These are phyloP conservation scores for Bremia lactucae DNA, from an alignment of 352 stramenopile genomes.

Conservation along the genomic window DNA sequence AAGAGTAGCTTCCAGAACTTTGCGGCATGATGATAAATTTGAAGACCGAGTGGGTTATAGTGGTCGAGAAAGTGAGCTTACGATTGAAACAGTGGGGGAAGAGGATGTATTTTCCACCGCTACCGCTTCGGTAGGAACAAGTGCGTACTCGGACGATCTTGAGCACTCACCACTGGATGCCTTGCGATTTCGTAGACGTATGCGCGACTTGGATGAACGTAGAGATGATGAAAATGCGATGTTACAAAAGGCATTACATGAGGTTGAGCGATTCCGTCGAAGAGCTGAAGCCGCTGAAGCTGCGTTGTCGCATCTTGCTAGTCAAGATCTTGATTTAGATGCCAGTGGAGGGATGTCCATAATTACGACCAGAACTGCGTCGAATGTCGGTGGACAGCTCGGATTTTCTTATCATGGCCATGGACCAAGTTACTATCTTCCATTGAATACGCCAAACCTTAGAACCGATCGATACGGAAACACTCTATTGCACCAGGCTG, in stretches of 20 bases:
- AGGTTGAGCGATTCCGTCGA: conserved; percentile 44
- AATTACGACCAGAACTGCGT: conserved; percentile 8
- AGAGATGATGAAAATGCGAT: conserved; percentile 21
- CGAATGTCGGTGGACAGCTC: conserved; percentile 1
- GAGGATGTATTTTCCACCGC: conserved; percentile 24
- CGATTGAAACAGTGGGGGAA: conserved; percentile 21
- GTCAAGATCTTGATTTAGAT: conserved; percentile 5
- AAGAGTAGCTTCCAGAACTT: conserved; percentile 5
- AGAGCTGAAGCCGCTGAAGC: conserved; percentile 55
- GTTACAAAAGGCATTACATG: conserved; percentile 36
- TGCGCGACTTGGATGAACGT: conserved; percentile 8
- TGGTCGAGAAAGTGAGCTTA: conserved; percentile 21
- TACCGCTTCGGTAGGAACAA: conserved; percentile 30
- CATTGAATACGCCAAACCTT: conserved; percentile 16
- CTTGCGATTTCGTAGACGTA: conserved; percentile 8
- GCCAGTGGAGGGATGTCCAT: conserved; percentile 9
- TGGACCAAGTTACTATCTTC: conserved; percentile 3
- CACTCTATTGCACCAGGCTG: conserved; percentile 38
- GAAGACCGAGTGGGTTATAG: conserved; percentile 5
- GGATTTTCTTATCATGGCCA: conserved; percentile 3
- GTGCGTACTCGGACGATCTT: conserved; percentile 28
- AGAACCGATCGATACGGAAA: conserved; percentile 45
- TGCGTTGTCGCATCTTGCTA: conserved; percentile 28
- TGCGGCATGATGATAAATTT: conserved; percentile 12
- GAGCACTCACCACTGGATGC: conserved; percentile 14